phyloP scores from a whole-genome alignment of 192 early-diverging fungal species.

The Dissophora globulifera region DNA sequence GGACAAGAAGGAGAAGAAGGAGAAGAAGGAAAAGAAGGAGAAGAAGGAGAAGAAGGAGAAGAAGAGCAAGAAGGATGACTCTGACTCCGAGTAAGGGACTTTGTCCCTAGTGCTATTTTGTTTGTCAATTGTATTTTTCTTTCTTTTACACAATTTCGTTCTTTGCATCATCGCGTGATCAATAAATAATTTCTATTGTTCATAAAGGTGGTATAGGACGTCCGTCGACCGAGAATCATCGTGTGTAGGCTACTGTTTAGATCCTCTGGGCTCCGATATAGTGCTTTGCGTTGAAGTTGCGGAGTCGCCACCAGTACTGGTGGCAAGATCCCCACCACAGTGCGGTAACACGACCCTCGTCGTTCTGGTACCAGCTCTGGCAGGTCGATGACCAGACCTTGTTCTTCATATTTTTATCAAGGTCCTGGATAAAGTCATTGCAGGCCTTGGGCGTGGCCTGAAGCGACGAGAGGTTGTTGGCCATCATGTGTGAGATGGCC shows the following conservation, averaged over 20 bases:
- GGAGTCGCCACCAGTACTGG: slow-evolving; percentile 38
- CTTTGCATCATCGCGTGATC: too few species aligned
- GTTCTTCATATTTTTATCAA: slow-evolving; percentile 49
- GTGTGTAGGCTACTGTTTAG: background rate
- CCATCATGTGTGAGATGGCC: slow-evolving; percentile 54
- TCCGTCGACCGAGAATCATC: too few species aligned
- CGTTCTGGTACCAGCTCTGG: slow-evolving; percentile 63
- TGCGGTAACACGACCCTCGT: slow-evolving; percentile 47
- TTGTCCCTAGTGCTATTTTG: too few species aligned
- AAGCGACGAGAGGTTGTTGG: slow-evolving; percentile 51
- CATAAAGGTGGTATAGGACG: too few species aligned
- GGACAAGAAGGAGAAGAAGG: slow-evolving; percentile 56
- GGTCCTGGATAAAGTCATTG: slow-evolving; percentile 31
- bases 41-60: slow-evolving; percentile 58
- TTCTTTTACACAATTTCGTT: too few species aligned
- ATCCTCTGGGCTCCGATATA: slow-evolving; percentile 18
- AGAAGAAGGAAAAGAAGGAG: slow-evolving; percentile 78
- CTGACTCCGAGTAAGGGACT: slow-evolving; percentile 43
- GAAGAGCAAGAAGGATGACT: slow-evolving; percentile 54
- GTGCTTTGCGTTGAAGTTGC: slow-evolving; percentile 20
- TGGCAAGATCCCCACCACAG: slow-evolving; percentile 49
- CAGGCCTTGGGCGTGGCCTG: slow-evolving; percentile 48
- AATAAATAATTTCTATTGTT: too few species aligned
- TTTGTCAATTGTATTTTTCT: too few species aligned
- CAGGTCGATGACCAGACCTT: slow-evolving; percentile 64